phyloP scores from a whole-genome alignment of 371 early-diverging fungal genomes.

The Zychaea mexicana region DNA sequence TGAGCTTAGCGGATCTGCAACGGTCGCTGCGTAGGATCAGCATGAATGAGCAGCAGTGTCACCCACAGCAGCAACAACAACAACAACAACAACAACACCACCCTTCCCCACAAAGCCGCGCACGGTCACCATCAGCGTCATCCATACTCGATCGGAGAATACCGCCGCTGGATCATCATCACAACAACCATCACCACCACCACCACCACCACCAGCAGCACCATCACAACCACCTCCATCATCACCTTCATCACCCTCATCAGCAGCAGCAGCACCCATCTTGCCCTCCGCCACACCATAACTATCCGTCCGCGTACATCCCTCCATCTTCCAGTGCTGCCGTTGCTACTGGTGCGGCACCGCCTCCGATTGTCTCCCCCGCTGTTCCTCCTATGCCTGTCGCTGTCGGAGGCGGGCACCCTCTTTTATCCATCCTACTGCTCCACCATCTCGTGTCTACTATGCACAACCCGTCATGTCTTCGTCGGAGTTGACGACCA shows the following conservation, averaged over 20 bases:
- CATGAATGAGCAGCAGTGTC: slow-evolving; percentile 14
- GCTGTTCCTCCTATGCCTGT: slow-evolving; percentile 29
- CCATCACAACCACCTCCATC: neutral
- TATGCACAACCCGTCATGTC: slow-evolving; percentile 10
- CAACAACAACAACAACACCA: neutral
- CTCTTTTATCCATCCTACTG: neutral
- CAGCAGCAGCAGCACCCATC: slow-evolving; percentile 15
- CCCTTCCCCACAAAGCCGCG: slow-evolving; percentile 6
- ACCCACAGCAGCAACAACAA: slow-evolving; percentile 6
- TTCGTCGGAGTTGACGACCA: slow-evolving; percentile 7
- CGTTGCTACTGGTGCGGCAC: neutral
- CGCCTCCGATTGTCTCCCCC: slow-evolving; percentile 26
- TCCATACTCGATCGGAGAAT: slow-evolving; percentile 23
- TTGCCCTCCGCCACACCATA: neutral
- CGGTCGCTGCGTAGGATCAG: slow-evolving; percentile 23
- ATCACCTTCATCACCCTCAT: neutral
- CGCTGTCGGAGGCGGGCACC: neutral
- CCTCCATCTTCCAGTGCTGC: neutral
- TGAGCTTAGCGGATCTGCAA: slow-evolving; percentile 39
- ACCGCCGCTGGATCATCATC: neutral
- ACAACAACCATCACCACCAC: neutral
- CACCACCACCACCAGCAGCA: neutral
- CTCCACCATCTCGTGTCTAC: neutral
- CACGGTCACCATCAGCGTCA: slow-evolving; percentile 28
- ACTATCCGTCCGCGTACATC: too few relatives aligned